These are phyloP conservation scores for Uromyces viciae-fabae DNA, from an alignment of 1,284 basidiomycete genomes.

Conservation along the genomic window DNA sequence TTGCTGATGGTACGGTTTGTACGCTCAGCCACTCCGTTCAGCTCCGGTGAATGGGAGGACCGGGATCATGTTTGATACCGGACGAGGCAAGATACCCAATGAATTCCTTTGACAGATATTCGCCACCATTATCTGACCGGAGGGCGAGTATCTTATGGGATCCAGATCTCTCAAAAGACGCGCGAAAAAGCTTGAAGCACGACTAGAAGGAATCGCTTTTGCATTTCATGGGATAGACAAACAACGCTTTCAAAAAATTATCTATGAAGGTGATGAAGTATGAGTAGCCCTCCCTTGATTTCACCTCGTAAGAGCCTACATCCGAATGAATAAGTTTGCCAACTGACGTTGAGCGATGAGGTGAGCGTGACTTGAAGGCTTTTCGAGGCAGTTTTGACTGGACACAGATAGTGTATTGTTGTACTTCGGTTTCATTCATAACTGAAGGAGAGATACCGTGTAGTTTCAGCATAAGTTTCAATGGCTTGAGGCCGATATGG, in stretches of 20 bases:
- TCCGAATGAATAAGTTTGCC: conserved; percentile 22
- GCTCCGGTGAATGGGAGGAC: conserved; percentile 22
- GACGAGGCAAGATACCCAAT: not conserved
- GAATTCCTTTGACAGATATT: conserved; percentile 9
- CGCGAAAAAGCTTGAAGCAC: not conserved
- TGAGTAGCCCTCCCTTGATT: not conserved
- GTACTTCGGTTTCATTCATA: conserved; percentile 16
- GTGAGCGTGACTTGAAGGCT: not conserved
- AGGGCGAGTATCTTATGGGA: not conserved
- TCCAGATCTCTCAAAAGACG: not conserved
- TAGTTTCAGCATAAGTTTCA: not conserved
- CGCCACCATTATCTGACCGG: conserved; percentile 7
- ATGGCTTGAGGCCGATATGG: not conserved
- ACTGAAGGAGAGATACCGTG: not conserved
- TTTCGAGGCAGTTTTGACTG: not conserved
- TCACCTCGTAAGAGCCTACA: not conserved
- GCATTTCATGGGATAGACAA: not conserved
- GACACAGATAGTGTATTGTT: not conserved
- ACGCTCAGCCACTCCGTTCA: not conserved
- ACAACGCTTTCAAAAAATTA: not conserved
- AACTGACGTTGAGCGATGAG: not conserved
- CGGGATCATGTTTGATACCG: conserved; percentile 13
- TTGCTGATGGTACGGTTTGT: not conserved
- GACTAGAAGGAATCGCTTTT: not conserved
- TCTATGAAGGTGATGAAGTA: not conserved